Evolutionary conservation across 495 filamentous ascomycete species (phyloP), one percentile per base, ranked within the genome.

Genomic region (Pseudevernia furfuracea): DNA sequence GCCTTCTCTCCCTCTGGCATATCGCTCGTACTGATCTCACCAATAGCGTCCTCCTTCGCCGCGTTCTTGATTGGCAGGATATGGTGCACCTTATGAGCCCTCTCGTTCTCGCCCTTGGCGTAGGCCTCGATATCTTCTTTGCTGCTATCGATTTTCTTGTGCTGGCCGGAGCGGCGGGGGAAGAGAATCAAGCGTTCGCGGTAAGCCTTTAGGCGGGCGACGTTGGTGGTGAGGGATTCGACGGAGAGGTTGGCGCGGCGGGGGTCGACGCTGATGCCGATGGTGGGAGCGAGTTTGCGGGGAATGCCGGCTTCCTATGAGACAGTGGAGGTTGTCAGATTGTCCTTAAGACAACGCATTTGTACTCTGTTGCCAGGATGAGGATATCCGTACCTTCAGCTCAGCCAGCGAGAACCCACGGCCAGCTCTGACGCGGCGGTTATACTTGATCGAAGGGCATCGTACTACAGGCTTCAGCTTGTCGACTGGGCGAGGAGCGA

Each of bases 401-500:
- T 98, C 94, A 78, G 86, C 84, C 63, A 97, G 84, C 67, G 94
- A 89, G 87, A 98, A 98, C 72, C 94, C 94, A 82, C 95, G 91
- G 74, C 94, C 94, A 71, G 91, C 87, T 75, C 95, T 88, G 71
- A 96, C 88, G 74, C 92, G 92, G 74, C 94, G 92, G 89, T 98
- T 98, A 84, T 97, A 97, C 85, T 94, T 96, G 85, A 96, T 79
- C 60, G 84, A 87, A 71, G 92, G 91, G 87, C 91, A 97, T 77
- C 91, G 89, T 68, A 97, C 92, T 78, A 98, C 81, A 68, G 94
- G 94, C 73, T 93, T 86, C 70, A 98, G 85, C 82, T 90, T 92
- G 86, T 98, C 94, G 77, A 96, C 90, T 68, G 94, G 94, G 73
- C 93, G 90, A 73, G 94, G 95, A 73, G 95, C 94, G 74, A 97